phyloP scores from a whole-genome alignment of 148 eudicot genomes.

The Chenopodium quinoa region DNA sequence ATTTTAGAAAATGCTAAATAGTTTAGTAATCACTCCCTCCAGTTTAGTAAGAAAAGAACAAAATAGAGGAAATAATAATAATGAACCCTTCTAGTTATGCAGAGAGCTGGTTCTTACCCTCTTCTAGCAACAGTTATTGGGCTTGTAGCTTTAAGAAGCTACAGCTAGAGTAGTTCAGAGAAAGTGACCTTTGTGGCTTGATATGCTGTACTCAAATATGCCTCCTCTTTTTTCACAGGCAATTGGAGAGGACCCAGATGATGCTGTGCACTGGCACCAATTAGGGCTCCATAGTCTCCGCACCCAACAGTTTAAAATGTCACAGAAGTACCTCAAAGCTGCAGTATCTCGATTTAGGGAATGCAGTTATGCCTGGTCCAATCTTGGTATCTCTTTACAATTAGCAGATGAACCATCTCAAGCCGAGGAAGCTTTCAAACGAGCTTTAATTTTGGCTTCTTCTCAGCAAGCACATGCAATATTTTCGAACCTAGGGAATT shows the following conservation, averaged over 20 bases:
- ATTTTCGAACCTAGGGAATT: slow-evolving; percentile 82
- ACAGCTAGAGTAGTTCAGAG: background rate
- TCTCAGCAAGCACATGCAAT: slow-evolving; percentile 72
- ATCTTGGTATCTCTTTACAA: slow-evolving; percentile 94
- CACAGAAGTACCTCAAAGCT: slow-evolving; percentile 84
- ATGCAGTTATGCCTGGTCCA: slow-evolving; percentile 92
- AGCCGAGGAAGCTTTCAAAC: slow-evolving; percentile 84
- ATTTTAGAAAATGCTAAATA: background rate
- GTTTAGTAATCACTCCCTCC: background rate
- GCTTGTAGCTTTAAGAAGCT: background rate
- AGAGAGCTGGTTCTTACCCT: background rate
- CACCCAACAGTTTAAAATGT: slow-evolving; percentile 66
- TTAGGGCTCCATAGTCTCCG: slow-evolving; percentile 89
- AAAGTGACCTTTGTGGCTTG: background rate
- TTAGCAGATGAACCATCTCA: slow-evolving; percentile 58
- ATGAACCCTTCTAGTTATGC: background rate
- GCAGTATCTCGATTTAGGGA: slow-evolving; percentile 75
- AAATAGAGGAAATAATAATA: background rate
- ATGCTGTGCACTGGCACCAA: slow-evolving; percentile 95
- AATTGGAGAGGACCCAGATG: slow-evolving; percentile 85
- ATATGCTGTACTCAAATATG: slow-evolving; percentile 1
- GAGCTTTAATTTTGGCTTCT: slow-evolving; percentile 63
- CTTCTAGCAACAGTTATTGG: background rate
- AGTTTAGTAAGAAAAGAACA: background rate
- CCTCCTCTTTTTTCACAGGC: slow-evolving; percentile 45